Percentiles rank a stretch among this genome's conserved stretches.
phyloP scores from a whole-genome alignment of 305 asterid species.

The Ilex paraguariensis region DNA sequence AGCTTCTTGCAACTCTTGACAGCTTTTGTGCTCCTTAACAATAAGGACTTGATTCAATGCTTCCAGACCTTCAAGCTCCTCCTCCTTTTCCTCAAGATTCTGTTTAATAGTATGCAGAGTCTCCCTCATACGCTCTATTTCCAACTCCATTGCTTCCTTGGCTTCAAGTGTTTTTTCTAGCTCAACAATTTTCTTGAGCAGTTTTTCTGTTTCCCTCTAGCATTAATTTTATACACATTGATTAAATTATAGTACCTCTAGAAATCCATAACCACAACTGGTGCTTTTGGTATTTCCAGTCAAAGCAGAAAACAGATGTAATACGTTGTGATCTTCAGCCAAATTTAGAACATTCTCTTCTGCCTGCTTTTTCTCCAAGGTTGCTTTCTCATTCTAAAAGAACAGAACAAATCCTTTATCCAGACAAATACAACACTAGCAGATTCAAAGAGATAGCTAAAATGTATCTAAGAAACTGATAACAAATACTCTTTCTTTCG shows the following conservation, averaged over 20 bases:
- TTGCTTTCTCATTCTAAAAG: slow-evolving; percentile 49
- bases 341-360: slow-evolving; percentile 37
- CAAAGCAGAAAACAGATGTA: background rate
- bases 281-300: too few species aligned
- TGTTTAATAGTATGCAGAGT: slow-evolving; percentile 25
- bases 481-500: background rate
- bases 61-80: slow-evolving; percentile 25
- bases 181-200: slow-evolving; percentile 35
- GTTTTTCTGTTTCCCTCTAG: slow-evolving; percentile 45
- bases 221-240: slow-evolving; percentile 1
- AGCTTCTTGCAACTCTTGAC: slow-evolving; percentile 46
- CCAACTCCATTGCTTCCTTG: slow-evolving; percentile 53
- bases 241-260: too few species aligned
- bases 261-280: too few species aligned
- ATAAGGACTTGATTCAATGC: slow-evolving; percentile 30
- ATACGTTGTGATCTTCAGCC: slow-evolving; percentile 63
- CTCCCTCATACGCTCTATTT: slow-evolving; percentile 41
- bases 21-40: slow-evolving; percentile 29
- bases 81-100: slow-evolving; percentile 33
- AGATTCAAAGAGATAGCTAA: too few species aligned
- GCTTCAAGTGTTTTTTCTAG: slow-evolving; percentile 52
- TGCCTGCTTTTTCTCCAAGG: slow-evolving; percentile 41
- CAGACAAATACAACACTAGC: too few species aligned
- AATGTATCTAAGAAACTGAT: too few species aligned
- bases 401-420: background rate